Conservation (phyloP, 352 stramenopile species). For the Halophytophthora polymorphica region DNA sequence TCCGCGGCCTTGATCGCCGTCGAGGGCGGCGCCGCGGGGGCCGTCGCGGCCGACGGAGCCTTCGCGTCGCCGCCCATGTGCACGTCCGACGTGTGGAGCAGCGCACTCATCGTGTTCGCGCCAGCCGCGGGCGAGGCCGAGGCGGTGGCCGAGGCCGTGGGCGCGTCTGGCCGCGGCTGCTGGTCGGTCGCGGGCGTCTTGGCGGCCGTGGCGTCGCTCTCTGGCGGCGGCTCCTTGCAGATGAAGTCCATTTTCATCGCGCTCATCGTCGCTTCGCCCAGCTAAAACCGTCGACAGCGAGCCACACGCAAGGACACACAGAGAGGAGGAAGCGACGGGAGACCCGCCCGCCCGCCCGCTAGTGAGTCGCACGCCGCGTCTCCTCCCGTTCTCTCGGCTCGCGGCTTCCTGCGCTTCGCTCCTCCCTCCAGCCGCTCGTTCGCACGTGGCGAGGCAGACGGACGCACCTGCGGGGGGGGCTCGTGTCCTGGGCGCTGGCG, state of each 20-base stretch:
- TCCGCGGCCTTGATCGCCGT: constrained; percentile 7
- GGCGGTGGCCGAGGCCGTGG: background rate
- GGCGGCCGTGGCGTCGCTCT: constrained; percentile 7
- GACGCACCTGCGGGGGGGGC: too few relatives aligned
- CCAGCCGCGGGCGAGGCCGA: background rate
- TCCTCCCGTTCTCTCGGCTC: too few relatives aligned
- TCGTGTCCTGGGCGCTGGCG: too few relatives aligned
- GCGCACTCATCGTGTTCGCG: constrained; percentile 29
- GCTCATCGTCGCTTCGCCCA: constrained; percentile 35
- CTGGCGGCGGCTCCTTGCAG: constrained; percentile 50
- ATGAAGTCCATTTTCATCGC: constrained; percentile 86
- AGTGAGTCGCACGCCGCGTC: too few relatives aligned
- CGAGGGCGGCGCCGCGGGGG: constrained; percentile 4
- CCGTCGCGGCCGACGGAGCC: background rate
- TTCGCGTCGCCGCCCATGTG: constrained; percentile 23
- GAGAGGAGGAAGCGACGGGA: background rate
- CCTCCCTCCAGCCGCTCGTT: too few relatives aligned
- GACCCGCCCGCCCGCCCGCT: too few relatives aligned
- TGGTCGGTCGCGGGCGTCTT: too few relatives aligned
- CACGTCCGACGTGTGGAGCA: constrained; percentile 39
- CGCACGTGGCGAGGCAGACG: too few relatives aligned
- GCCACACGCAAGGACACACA: background rate
- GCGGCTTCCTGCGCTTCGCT: too few relatives aligned
- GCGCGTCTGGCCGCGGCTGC: too few relatives aligned
- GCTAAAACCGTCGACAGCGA: too few relatives aligned